These are phyloP conservation scores for Pinus albicaulis DNA, from an alignment of 75 land plant genomes.

Conservation along the genomic window DNA sequence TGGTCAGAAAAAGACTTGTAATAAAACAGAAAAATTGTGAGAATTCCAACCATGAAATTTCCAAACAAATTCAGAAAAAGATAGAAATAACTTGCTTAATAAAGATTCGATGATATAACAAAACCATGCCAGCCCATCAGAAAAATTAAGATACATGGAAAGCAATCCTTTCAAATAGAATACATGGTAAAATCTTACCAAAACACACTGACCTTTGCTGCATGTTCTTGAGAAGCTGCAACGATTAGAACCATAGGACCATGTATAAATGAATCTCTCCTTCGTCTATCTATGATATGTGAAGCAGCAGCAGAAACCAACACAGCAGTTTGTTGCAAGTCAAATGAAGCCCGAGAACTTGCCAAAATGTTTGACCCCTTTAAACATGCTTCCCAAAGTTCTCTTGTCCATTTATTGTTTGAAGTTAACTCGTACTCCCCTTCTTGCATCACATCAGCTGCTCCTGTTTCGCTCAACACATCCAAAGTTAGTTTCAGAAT, in stretches of 20 bases:
- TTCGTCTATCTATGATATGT: constrained; percentile 40
- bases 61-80: constrained; percentile 1
- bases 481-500: constrained; percentile 48
- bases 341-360: constrained; percentile 29
- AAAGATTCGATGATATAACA: background rate
- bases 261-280: constrained; percentile 21
- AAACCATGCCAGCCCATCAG: background rate
- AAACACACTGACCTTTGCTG: constrained; percentile 47
- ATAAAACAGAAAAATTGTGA: background rate
- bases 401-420: constrained; percentile 43
- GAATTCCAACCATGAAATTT: background rate
- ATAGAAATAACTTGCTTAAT: background rate
- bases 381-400: constrained; percentile 61
- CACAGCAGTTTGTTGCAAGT: constrained; percentile 58
- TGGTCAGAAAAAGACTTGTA: background rate
- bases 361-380: constrained; percentile 57
- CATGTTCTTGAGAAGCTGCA: constrained; percentile 69
- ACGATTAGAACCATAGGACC: constrained; percentile 63
- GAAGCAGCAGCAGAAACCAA: constrained; percentile 55
- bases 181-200: constrained; percentile 3
- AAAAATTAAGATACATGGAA: background rate
- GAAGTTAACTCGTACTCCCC: constrained; percentile 20
- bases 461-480: constrained; percentile 33
- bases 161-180: background rate
- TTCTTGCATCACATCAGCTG: constrained; percentile 11